These are phyloP conservation scores for Drechmeria coniospora DNA, from an alignment of 2,329 filamentous ascomycete genomes.

Conservation along the genomic window DNA sequence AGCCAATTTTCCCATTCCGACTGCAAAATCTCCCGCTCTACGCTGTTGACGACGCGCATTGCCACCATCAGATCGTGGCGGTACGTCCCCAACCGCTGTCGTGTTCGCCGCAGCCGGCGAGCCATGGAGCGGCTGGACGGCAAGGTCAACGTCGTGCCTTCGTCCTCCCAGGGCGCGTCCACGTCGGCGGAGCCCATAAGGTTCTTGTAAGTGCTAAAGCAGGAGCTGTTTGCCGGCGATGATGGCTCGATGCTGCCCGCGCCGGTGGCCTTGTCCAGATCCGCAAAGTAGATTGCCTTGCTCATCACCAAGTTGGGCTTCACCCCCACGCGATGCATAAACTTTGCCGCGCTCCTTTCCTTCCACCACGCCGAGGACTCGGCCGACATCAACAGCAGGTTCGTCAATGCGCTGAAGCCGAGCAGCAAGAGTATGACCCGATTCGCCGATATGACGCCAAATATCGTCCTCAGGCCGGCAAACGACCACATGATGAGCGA, in stretches of 20 bases:
- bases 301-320: slow-evolving; percentile 68
- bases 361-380: slow-evolving; percentile 69
- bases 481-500: slow-evolving; percentile 66
- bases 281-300: slow-evolving; percentile 67
- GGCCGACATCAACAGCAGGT: slow-evolving; percentile 59
- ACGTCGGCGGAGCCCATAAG: slow-evolving; percentile 42
- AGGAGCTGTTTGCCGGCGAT: slow-evolving; percentile 34
- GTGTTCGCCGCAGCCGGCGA: slow-evolving; percentile 57
- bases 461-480: slow-evolving; percentile 47
- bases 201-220: slow-evolving; percentile 46
- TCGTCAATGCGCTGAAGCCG: slow-evolving; percentile 52
- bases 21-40: slow-evolving; percentile 73
- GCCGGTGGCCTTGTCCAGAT: slow-evolving; percentile 53
- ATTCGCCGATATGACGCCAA: slow-evolving; percentile 56
- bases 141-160: slow-evolving; percentile 30
- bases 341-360: slow-evolving; percentile 63
- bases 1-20: slow-evolving; percentile 94
- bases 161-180: slow-evolving; percentile 39
- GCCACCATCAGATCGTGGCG: slow-evolving; percentile 84
- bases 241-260: slow-evolving; percentile 14
- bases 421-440: slow-evolving; percentile 58
- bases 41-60: slow-evolving; percentile 73
- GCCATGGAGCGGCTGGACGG: slow-evolving; percentile 37
- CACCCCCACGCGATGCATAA: slow-evolving; percentile 71
- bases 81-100: slow-evolving; percentile 69